Evolutionary conservation across 1,284 basidiomycete species (phyloP).

Genomic region (Microbotryum saponariae): DNA sequence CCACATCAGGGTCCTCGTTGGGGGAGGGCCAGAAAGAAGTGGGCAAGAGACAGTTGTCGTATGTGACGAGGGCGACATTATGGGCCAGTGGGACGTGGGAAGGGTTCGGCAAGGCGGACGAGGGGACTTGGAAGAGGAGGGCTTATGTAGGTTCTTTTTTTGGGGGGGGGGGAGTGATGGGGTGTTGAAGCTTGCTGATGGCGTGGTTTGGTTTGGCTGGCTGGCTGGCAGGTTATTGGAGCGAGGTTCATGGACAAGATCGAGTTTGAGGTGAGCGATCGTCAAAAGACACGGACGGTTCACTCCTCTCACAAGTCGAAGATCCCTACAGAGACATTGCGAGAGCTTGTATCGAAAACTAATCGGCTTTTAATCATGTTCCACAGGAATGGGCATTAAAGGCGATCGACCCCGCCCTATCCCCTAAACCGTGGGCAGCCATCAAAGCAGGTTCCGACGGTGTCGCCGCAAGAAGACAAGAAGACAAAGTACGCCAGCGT

Average conservation of each 20-base stretch:
- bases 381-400: conserved; percentile 35
- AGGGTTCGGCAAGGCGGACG: conserved; percentile 28
- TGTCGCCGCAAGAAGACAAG: not conserved
- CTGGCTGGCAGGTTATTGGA: conserved; percentile 22
- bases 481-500: not conserved
- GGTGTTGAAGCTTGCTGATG: not conserved
- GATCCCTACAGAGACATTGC: not conserved
- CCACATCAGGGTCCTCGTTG: too few relatives aligned
- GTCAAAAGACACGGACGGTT: too few relatives aligned
- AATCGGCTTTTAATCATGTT: not conserved
- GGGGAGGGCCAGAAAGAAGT: not conserved
- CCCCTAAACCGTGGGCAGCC: conserved; percentile 21
- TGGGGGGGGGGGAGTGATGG: not conserved
- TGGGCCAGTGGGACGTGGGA: conserved; percentile 33
- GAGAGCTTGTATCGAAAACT: too few relatives aligned
- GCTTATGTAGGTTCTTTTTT: conserved; percentile 23
- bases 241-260: conserved; percentile 34
- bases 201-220: not conserved
- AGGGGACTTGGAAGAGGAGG: conserved; percentile 30
- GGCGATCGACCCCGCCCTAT: conserved; percentile 32
- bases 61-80: conserved; percentile 21
- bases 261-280: conserved; percentile 26
- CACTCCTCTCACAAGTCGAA: too few relatives aligned
- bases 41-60: not conserved
- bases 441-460: conserved; percentile 1